A percentile compares a stretch with the other conserved stretches of the same genome.
Evolutionary conservation across 352 stramenopile genomes (phyloP).

Genomic region (Pythium aquatile): DNA sequence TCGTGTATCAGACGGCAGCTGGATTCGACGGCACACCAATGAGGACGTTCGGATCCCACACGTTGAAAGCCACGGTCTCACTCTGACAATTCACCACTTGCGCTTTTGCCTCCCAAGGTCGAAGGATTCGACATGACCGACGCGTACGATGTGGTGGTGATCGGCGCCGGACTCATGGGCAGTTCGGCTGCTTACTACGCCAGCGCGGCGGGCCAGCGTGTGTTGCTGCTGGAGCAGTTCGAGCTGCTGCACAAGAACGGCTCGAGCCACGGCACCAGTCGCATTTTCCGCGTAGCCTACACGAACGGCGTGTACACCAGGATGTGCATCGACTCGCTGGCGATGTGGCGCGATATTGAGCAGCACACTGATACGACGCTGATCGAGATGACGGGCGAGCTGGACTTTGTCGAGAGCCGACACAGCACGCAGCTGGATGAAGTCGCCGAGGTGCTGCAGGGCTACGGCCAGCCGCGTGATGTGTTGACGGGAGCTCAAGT

Average conservation of each 20-base stretch:
- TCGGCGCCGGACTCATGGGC: conserved; percentile 68
- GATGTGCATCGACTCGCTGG: conserved; percentile 57
- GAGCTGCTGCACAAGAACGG: conserved; percentile 55
- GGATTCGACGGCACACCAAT: too few relatives aligned
- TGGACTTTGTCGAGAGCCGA: conserved; percentile 42
- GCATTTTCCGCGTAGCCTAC: conserved; percentile 85
- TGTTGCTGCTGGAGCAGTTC: conserved; percentile 80
- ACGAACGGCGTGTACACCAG: conserved; percentile 66
- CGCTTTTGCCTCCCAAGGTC: too few relatives aligned
- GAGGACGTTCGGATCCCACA: too few relatives aligned
- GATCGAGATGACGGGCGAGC: conserved; percentile 59
- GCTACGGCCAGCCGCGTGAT: conserved; percentile 29
- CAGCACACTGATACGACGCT: conserved; percentile 34
- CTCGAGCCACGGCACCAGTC: conserved; percentile 73
- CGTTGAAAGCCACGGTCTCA: too few relatives aligned
- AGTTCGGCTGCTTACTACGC: conserved; percentile 59
- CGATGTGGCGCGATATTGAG: conserved; percentile 59
- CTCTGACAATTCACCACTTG: too few relatives aligned
- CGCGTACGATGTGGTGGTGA: conserved; percentile 48
- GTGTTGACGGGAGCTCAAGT: conserved; percentile 41
- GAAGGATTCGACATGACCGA: background rate
- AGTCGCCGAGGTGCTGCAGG: conserved; percentile 17
- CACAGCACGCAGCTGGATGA: conserved; percentile 25
- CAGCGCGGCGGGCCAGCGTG: conserved; percentile 38
- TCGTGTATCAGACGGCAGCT: too few relatives aligned